Base-by-base conservation (phyloP, 2,329 filamentous ascomycete species). In the Sclerotinia borealis region DNA sequence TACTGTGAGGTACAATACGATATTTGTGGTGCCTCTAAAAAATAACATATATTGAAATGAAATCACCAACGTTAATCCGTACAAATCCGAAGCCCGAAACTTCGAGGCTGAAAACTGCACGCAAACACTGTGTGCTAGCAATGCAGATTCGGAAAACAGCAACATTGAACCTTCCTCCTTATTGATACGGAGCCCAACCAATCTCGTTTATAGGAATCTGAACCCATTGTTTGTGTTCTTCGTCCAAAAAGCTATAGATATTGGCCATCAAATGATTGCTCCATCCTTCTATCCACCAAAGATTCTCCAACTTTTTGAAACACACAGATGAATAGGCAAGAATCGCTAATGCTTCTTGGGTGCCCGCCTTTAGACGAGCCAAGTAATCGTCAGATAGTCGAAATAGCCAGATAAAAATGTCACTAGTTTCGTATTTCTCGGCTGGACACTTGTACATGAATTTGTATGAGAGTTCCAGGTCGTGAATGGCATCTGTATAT, bases 371-470 rank as follows among this genome's bases (percentile, higher is more conserved):
- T 8, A 77, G 66, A 43, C 77, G 69, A 34, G 71, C 71, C 31
- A 77, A 65, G 17, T 77, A 72, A 8, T 74, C 72, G 59, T 75
- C 71, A 11, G 74, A 71, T 13, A 75, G 68, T 50, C 67, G 62
- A 64, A 73, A 76, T 60, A 76, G 69, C 76, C 76, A 77, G 5
- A 77, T 65, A 58, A 77, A 76, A 11, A 75, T 73, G 50, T 77
- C 76, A 4, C 73, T 69, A 48, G 76, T 68, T 59, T 78, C 76
- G 17, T 50, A 66, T 64, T 15, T 51, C 54, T 49, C 56, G 1
- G 17, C 45, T 10, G 56, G 43, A 29, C 56, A 25, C n/a, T 50
- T 51, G 41, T 69, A 71, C 56, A 70, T 67, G 9, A 68, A 60
- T 3, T 68, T 68, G 37, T 75, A 71, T 5, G 71, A 68, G 17